Base-by-base conservation (phyloP, 2,329 filamentous ascomycete genomes). In the Hypomyces perniciosus region DNA sequence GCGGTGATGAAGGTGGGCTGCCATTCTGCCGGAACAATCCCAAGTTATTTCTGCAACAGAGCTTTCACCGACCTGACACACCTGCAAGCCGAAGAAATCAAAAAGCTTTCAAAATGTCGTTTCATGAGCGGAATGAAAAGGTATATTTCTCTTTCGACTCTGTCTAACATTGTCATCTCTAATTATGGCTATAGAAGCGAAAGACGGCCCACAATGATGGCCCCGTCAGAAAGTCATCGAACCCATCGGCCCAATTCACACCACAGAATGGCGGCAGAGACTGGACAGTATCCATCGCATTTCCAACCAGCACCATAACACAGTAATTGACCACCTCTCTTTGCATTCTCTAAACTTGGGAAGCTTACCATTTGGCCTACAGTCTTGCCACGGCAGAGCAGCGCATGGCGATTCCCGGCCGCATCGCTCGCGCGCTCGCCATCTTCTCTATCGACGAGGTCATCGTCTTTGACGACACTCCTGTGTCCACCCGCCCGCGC, bases 361-460 rank as follows among this genome's bases (percentile, higher is more conserved):
- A 44, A 34, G 12, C 51, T 50, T 1, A 50, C 33, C 27, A 6
- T 2, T 4, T 10, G 8, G 4, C 9, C n/a, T 20, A 44, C 58
- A 90, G 86, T 64, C 83, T 84, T 35, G 75, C 81, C 52, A 86
- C 84, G 8, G 81, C 85, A 56, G 88, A 95, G 54, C 84, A 88
- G 63, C 85, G 89, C 64, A 89, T 85, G 34, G 77, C 79, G 44
- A 75, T 87, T 44, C 85, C 84, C 1, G 87, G 86, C 6, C 84
- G 86, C 56, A 84, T 95, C 48, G 89, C 89, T 5, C 86, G 90
- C 48, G 88, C 88, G 33, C 78, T 90, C 46, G 86, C 88, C 54
- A 85, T 95, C 56, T 95, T 93, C 70, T 85, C 81, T 61, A 79
- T 95, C 58, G 90, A 95, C 64, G 90, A 95, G 69, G 77, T 95